These are phyloP conservation scores for Verbena officinalis DNA, from an alignment of 257 asterid species.

Conservation along the genomic window DNA sequence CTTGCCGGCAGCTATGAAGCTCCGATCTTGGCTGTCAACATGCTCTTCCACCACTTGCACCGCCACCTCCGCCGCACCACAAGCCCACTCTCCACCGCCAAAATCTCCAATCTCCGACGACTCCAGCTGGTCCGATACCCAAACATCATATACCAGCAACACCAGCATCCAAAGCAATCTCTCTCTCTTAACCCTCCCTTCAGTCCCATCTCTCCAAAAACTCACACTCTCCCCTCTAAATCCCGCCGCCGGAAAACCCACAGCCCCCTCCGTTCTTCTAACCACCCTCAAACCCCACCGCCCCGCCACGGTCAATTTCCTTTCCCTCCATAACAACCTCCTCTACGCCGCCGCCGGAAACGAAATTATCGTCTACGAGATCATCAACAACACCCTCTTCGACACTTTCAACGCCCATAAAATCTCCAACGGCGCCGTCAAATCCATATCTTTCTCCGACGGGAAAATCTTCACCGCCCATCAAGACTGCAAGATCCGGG, in stretches of 20 bases:
- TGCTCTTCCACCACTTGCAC: constrained; percentile 47
- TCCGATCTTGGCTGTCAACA: constrained; percentile 59
- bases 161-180: constrained; percentile 63
- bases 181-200: constrained; percentile 76
- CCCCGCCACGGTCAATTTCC: constrained; percentile 42
- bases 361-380: constrained; percentile 53
- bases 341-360: constrained; percentile 73
- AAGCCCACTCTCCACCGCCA: constrained; percentile 20
- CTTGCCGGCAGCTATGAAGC: constrained; percentile 46
- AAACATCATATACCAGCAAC: constrained; percentile 38
- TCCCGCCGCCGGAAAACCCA: constrained; percentile 31
- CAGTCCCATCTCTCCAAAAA: constrained; percentile 79
- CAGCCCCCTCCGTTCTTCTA: constrained; percentile 37
- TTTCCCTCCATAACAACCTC: constrained; percentile 56
- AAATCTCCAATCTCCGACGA: constrained; percentile 42
- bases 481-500: constrained; percentile 77
- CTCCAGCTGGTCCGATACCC: constrained; percentile 39
- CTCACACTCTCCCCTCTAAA: constrained; percentile 35
- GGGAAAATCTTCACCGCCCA: constrained; percentile 74
- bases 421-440: constrained; percentile 51
- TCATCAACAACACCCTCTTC: constrained; percentile 30
- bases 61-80: constrained; percentile 37
- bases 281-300: constrained; percentile 39
- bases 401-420: constrained; percentile 46
- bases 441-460: constrained; percentile 52